Evolutionary conservation across 1,139 yeast genomes (phyloP), one percentile per base, ranked within the genome.

Genomic region (Spathaspora sp.): DNA sequence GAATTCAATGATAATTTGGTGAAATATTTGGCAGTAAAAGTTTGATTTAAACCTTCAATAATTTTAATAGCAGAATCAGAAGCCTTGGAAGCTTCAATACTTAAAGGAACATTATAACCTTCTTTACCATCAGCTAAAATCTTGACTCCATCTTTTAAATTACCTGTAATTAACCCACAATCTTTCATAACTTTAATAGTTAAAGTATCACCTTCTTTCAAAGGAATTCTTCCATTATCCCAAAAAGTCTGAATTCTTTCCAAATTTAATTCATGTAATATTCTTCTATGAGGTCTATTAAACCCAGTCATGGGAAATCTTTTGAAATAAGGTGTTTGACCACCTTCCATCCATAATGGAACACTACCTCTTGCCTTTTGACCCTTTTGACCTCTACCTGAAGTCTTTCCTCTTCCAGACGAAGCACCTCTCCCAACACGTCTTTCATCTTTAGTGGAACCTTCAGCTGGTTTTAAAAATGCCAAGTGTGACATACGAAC

Each of bases 351-450:
- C 93, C 96, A 89, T 52, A 86, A 81, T 49, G 91, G 93, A 18
- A 91, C 95, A 45, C 84, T 81, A 33, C 93, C 89, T 69, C 98
- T 82, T 11, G 98, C 97, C 70, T 91, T 91, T 66, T 93, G 99
- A 81, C 99, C 99, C 70, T 55, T 95, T 63, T 89, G 97, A 74
- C 99, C 99, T 65, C 99, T 81, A 43, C 97, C 96, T 3, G 98
- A 83, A 1, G 98, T 93, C 68, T 91, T 90, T 72, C 99, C 95
- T 56, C 75, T 73, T 13, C 96, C 96, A 41, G 96, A 86, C 29
- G 96, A 93, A 34, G 97, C 96, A 70, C 99, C 99, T 72, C 99
- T 84, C 65, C 99, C 99, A 27, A 93, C 76, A 66, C 97, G 80
- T 62, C 86, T 89, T 60, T 72, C 72, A 16, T 65, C 52, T 24